These are phyloP conservation scores for Tremella yokohamensis DNA, from an alignment of 768 basidiomycete genomes.

Conservation along the genomic window DNA sequence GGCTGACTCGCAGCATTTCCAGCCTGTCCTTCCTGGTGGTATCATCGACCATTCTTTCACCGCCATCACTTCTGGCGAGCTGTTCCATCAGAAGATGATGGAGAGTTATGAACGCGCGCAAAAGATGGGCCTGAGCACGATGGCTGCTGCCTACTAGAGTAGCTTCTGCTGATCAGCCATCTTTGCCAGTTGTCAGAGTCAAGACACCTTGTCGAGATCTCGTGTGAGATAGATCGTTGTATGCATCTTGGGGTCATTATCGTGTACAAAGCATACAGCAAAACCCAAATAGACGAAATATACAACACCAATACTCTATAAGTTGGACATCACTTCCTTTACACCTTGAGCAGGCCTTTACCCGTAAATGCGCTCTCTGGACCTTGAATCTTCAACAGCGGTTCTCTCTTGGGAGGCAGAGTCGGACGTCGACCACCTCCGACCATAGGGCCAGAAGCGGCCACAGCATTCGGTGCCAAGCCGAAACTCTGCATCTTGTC, in stretches of 20 bases:
- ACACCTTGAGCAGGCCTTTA: constrained; percentile 11
- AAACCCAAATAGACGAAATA: no score
- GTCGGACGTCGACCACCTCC: background rate
- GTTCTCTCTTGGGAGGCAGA: background rate
- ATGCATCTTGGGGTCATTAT: background rate
- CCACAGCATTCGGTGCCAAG: background rate
- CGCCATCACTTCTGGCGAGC: constrained; percentile 21
- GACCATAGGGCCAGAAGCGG: background rate
- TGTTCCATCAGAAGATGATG: constrained; percentile 17
- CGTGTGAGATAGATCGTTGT: no score
- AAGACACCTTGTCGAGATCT: no score
- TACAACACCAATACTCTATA: no score
- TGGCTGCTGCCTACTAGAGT: no score
- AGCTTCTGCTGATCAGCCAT: no score
- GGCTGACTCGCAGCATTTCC: constrained; percentile 8
- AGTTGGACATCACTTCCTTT: background rate
- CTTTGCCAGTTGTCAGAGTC: no score
- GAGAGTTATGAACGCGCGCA: constrained; percentile 19
- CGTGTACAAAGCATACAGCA: constrained; percentile 2
- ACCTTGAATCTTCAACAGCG: constrained; percentile 5
- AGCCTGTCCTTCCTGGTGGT: constrained; percentile 17
- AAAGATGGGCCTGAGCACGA: background rate
- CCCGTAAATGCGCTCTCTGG: constrained; percentile 7
- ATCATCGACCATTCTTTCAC: constrained; percentile 17
- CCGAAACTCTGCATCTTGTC: constrained; percentile 12